Evolutionary conservation across 2,329 filamentous ascomycete genomes (phyloP), one percentile per base, ranked within the genome.

Genomic region (Leptographium radiaticola): DNA sequence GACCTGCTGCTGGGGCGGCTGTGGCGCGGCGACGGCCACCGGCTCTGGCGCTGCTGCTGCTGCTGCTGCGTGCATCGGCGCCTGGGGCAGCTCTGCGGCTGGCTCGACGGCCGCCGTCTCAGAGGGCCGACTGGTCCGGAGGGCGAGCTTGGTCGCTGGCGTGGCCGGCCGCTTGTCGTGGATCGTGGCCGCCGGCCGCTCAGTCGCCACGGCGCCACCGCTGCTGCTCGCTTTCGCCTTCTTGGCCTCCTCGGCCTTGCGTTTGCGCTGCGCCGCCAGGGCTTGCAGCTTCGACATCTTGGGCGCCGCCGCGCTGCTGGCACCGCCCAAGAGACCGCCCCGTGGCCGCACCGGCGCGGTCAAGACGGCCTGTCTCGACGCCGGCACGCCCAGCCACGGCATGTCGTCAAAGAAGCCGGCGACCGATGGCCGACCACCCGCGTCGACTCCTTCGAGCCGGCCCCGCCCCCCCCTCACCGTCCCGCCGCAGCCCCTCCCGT

Each of bases 261-360:
- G 90, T 66, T 89, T 90, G 33, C 89, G 79, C 53, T 87, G 86
- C 38, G 89, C 89, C 51, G 91, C 90, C 44, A 98, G 73, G 49
- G 89, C 89, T 62, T 95, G 91, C 47, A 98, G 74, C 63, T 98
- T 98, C 6, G 91, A 95, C 68, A 87, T 76, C 63, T 90, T 93
- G 4, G 80, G 76, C n/a, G 71, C 63, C 13, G 70, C 70, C 25
- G 25, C 25, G 25, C 25, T 25, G 49, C 80, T 77, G 2, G 81
- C 76, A 38, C 93, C 94, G 34, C 93, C 94, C 2, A 95, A 69
- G 0, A 98, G 73, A 2, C 89, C 85, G 18, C 83, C 79, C 49
- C 71, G 72, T 52, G 77, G 81, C 58, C 39, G 77, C 16, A 61
- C 57, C 55, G 67, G 80, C 43, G 83, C 74, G 50, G 86, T 69